These are phyloP conservation scores for Colletotrichum sp. DNA, from an alignment of 2,329 filamentous ascomycete species.

Conservation along the genomic window DNA sequence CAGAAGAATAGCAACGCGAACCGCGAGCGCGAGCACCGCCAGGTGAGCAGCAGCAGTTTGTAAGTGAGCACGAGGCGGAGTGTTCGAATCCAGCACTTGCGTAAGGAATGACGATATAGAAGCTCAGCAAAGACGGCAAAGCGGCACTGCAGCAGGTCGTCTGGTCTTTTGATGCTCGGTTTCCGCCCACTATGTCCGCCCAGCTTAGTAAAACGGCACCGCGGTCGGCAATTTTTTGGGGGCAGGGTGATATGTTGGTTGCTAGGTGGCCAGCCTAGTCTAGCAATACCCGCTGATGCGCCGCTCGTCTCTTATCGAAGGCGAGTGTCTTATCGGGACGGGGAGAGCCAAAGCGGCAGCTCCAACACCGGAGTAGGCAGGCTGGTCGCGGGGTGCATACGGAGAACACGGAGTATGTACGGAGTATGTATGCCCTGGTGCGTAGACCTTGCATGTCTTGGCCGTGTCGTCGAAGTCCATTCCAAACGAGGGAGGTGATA, in stretches of 20 bases:
- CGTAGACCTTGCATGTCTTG: neutral
- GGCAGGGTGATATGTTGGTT: neutral
- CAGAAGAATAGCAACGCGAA: neutral
- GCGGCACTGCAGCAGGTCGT: neutral
- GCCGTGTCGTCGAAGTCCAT: neutral
- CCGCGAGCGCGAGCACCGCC: neutral
- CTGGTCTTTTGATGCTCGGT: neutral
- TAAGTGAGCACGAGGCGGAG: neutral
- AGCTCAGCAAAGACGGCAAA: neutral
- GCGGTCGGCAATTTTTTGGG: neutral
- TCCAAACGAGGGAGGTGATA: neutral
- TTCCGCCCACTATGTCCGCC: neutral
- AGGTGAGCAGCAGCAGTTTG: neutral
- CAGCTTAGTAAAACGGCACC: neutral
- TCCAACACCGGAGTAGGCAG: neutral
- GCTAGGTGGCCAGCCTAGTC: neutral
- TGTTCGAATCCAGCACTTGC: neutral
- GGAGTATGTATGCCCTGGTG: neutral
- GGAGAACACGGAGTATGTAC: neutral
- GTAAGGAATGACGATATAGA: neutral
- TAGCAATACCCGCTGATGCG: neutral
- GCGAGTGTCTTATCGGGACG: conserved; percentile 7
- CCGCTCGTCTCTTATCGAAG: conserved; percentile 1
- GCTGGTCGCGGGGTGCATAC: neutral
- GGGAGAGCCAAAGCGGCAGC: neutral